These are phyloP conservation scores for Blastobotrys ciferrii DNA, from an alignment of 1,139 yeast genomes.

Conservation along the genomic window DNA sequence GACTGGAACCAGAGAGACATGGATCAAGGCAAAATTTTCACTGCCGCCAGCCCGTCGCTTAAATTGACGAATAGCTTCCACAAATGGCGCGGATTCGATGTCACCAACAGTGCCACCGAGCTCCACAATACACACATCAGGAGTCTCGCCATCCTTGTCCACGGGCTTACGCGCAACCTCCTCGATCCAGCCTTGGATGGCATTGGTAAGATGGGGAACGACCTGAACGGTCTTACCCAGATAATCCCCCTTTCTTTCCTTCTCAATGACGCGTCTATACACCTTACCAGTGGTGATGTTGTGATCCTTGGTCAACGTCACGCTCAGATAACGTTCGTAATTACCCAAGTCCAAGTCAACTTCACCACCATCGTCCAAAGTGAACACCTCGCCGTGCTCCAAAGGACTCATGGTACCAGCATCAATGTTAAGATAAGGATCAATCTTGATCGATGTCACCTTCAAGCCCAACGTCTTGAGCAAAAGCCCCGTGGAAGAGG, in stretches of 20 bases:
- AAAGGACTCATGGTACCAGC: constrained; percentile 99
- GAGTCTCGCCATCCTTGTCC: constrained; percentile 80
- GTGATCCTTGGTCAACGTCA: constrained; percentile 89
- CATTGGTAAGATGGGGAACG: constrained; percentile 95
- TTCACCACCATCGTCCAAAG: constrained; percentile 97
- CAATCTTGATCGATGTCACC: constrained; percentile 96
- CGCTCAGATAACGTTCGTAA: constrained; percentile 93
- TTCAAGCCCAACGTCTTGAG: constrained; percentile 91
- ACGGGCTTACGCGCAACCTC: constrained; percentile 88
- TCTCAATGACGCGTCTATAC: constrained; percentile 88
- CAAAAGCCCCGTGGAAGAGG: constrained; percentile 94
- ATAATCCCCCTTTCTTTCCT: constrained; percentile 95
- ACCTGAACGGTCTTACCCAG: constrained; percentile 99
- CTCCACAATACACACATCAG: constrained; percentile 94
- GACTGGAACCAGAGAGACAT: constrained; percentile 94
- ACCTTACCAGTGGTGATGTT: constrained; percentile 98
- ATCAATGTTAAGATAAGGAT: constrained; percentile 98
- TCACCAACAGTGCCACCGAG: constrained; percentile 99
- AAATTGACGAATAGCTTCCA: constrained; percentile 97
- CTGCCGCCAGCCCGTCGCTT: constrained; percentile 88
- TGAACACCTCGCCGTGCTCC: constrained; percentile 99
- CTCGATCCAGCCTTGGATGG: constrained; percentile 98
- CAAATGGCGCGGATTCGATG: constrained; percentile 97
- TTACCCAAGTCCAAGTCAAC: constrained; percentile 97
- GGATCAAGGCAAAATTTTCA: constrained; percentile 92